Evolutionary conservation across 1,139 yeast species (phyloP), one percentile per base, ranked within the genome.

Genomic region (Saccharomyces uvarum): DNA sequence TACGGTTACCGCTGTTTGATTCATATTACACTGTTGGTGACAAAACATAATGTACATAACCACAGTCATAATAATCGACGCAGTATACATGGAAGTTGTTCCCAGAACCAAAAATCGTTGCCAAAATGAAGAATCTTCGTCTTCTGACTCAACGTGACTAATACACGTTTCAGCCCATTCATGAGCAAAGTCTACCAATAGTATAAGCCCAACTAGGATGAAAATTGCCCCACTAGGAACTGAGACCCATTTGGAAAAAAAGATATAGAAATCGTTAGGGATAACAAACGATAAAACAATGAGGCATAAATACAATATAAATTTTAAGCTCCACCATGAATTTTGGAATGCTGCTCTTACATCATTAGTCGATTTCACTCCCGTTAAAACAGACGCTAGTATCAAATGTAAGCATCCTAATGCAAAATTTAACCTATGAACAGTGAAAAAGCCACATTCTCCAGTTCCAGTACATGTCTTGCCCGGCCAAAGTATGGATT

Each of bases 101-200:
- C 98, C 97, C 1, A 96, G 89, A 38, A 93, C 81, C 50, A 95
- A 76, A 24, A 91, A 73, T 49, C 81, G 77, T 64, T 88, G 83
- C 99, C 99, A 93, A 62, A 88, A 79, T 2, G 67, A 56, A 2
- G 76, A 64, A 53, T 83, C 80, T 51, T 91, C 86, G 59, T 91
- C 96, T 62, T 87, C 95, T 61, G 81, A 77, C 69, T 93, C 98
- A 51, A 93, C 89, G 65, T 89, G 88, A 61, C 86, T 93, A 54
- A 93, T 79, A 69, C 99, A 95, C 9, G 87, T 88, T 66, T 95
- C 99, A 0, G 99, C 98, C 97, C 98, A 95, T 57, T 95, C 95
- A 71, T 95, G 99, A 11, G 99, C 98, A 77, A 90, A 93, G 71
- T 95, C 99, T 31, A 95, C 98, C 53, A 95, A 74, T 52, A 95